Evolutionary conservation across 257 asterid genomes (phyloP), one percentile per base, ranked within the genome.

Genomic region (Coffea canephora): DNA sequence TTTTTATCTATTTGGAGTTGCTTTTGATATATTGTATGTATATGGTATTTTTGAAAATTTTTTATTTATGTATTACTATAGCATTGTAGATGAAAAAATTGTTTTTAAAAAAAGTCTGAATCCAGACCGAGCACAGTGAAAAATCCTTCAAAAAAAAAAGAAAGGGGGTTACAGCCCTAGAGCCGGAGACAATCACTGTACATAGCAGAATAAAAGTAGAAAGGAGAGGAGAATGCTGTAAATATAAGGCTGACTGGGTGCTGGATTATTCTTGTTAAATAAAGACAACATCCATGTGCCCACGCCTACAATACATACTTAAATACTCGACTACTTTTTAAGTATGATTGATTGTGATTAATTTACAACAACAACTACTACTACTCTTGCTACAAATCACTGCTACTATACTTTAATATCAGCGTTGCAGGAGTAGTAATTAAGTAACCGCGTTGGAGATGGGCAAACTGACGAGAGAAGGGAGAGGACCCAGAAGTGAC

Each of bases 231-330:
- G 66, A 79, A 77, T 81, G 81, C 83, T 84, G 4, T 39, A 82
- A 85, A 80, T 80, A 81, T 83, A 67, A 86, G 85, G 85, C 81
- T 76, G 81, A 74, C 78, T 76, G 46, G 50, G 27, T 46, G 34
- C 52, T 79, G 49, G 25, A 68, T n/a, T 68, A 15, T 34, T 14
- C 43, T 39, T 39, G 65, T 50, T 54, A 25, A 76, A 54, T 54
- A 25, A 76, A 54, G 80, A 80, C 89, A 78, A 79, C 16, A 72
- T 36, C 77, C 91, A 86, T 85, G 89, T 87, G 90, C 88, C 79
- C 85, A 87, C 85, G 83, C 85, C 73, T 81, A 71, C 31, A 34
- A 34, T 36, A 10, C 59, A 2, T 31, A 31, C 34, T 31, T 31
- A 31, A 31, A 31, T 31, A 31, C 34, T 31, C 34, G 1, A 31